Percentiles rank a stretch among this genome's conserved stretches.
These are phyloP conservation scores for Hypoxylon intermedium DNA, from an alignment of 495 filamentous ascomycete species.

Conservation along the genomic window DNA sequence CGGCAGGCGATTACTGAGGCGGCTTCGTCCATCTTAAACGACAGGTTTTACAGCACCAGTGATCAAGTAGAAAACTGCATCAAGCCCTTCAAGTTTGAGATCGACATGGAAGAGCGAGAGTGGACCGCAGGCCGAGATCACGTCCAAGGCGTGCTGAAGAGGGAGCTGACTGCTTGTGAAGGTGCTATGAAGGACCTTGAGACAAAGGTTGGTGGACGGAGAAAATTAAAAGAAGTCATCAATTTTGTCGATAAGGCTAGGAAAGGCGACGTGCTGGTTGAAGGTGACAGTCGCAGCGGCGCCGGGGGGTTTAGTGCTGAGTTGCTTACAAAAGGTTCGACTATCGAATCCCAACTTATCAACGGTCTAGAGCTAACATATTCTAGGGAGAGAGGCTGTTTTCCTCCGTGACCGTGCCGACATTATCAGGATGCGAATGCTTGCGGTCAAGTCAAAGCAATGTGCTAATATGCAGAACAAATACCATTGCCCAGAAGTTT, in stretches of 20 bases:
- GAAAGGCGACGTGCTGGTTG: constrained; percentile 81
- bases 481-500: constrained; percentile 96
- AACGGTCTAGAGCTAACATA: constrained; percentile 20
- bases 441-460: constrained; percentile 84
- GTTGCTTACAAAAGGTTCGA: constrained; percentile 77
- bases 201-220: constrained; percentile 73
- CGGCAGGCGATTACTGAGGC: constrained; percentile 90
- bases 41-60: constrained; percentile 93
- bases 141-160: constrained; percentile 75
- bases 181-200: constrained; percentile 77
- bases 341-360: background rate
- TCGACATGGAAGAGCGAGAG: constrained; percentile 89
- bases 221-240: constrained; percentile 89
- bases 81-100: constrained; percentile 97
- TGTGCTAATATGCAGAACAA: constrained; percentile 83
- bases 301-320: constrained; percentile 91
- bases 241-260: constrained; percentile 86
- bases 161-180: constrained; percentile 84
- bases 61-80: constrained; percentile 99
- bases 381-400: constrained; percentile 80
- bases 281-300: constrained; percentile 80
- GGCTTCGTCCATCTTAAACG: constrained; percentile 84
- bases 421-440: constrained; percentile 86
- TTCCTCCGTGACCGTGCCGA: constrained; percentile 92
- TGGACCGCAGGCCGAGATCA: constrained; percentile 86